These are phyloP conservation scores for Boechera divaricarpa DNA, from an alignment of 345 rosid species.

Conservation along the genomic window DNA sequence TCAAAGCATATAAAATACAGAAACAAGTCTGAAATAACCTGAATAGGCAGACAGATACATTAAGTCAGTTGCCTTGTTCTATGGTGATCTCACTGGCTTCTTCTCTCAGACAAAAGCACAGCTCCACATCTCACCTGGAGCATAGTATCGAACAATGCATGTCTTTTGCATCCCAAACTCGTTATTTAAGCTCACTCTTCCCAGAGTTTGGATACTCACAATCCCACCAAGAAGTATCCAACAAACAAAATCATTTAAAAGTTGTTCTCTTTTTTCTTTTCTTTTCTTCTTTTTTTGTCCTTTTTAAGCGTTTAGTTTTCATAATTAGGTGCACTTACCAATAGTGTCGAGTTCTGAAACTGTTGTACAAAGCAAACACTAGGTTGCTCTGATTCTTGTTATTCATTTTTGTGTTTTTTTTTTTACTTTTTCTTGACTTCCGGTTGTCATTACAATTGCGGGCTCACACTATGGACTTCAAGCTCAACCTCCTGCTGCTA, in stretches of 20 bases:
- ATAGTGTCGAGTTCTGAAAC: conserved; percentile 24
- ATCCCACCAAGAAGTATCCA: conserved; percentile 34
- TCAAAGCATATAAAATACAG: background rate
- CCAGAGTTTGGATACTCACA: conserved; percentile 12
- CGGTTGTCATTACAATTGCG: background rate
- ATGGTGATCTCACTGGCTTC: conserved; percentile 23
- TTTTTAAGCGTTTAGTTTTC: conserved; percentile 7
- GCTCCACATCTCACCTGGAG: background rate
- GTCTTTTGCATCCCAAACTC: conserved; percentile 14
- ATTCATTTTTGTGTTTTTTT: conserved; percentile 16
- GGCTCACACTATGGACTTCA: conserved; percentile 38
- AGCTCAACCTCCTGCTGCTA: conserved; percentile 40
- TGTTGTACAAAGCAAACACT: conserved; percentile 18
- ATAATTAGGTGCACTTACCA: conserved; percentile 37
- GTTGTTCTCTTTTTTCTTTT: background rate
- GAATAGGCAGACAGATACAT: conserved; percentile 6
- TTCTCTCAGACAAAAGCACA: conserved; percentile 23
- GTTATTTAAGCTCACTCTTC: background rate
- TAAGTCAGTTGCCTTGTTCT: conserved; percentile 12
- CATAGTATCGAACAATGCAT: background rate
- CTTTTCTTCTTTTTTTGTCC: background rate
- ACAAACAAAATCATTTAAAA: background rate
- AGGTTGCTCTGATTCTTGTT: conserved; percentile 30
- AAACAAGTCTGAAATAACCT: background rate
- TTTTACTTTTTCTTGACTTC: background rate